phyloP scores from a whole-genome alignment of 139 green algal species.

The Deuterostichococcus epilithicus region DNA sequence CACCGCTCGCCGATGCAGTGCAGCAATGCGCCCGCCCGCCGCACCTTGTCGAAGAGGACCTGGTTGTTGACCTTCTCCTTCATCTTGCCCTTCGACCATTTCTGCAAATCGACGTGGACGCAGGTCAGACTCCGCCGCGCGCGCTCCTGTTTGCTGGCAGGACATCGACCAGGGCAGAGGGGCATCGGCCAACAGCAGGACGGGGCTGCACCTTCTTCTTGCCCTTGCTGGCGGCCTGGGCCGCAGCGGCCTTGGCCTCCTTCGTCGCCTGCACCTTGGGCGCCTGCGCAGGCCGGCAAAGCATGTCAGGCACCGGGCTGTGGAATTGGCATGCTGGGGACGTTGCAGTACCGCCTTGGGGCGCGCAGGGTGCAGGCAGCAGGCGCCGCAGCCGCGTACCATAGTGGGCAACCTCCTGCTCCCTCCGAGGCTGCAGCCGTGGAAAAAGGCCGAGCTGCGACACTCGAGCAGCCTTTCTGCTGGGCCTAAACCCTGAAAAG shows the following conservation, averaged over 20 bases:
- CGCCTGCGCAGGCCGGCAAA: slow-evolving; percentile 37
- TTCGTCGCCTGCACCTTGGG: slow-evolving; percentile 77
- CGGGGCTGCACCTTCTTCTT: slow-evolving; percentile 74
- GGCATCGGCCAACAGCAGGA: background rate
- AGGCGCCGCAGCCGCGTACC: background rate
- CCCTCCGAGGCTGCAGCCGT: too few relatives aligned
- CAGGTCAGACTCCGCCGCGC: background rate
- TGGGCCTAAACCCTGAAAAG: too few relatives aligned
- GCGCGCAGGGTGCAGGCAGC: background rate
- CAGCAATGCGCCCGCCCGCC: too few relatives aligned
- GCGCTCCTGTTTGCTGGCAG: background rate
- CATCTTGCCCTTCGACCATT: slow-evolving; percentile 96
- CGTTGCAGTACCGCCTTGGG: too few relatives aligned
- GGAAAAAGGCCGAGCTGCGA: too few relatives aligned
- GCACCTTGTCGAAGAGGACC: slow-evolving; percentile 94
- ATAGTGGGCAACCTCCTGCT: background rate
- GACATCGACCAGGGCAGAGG: background rate
- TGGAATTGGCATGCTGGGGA: too few relatives aligned
- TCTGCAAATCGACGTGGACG: slow-evolving; percentile 55
- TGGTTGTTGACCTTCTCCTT: slow-evolving; percentile 99
- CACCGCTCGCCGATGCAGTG: too few relatives aligned
- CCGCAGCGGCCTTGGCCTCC: slow-evolving; percentile 88
- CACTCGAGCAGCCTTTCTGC: too few relatives aligned
- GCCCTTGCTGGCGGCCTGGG: slow-evolving; percentile 85
- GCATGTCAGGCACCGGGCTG: too few relatives aligned